A percentile compares a stretch with the other conserved stretches of the same genome.
Evolutionary conservation across 495 filamentous ascomycete species (phyloP).

Genomic region (Pseudomonodictys pantanalensis): DNA sequence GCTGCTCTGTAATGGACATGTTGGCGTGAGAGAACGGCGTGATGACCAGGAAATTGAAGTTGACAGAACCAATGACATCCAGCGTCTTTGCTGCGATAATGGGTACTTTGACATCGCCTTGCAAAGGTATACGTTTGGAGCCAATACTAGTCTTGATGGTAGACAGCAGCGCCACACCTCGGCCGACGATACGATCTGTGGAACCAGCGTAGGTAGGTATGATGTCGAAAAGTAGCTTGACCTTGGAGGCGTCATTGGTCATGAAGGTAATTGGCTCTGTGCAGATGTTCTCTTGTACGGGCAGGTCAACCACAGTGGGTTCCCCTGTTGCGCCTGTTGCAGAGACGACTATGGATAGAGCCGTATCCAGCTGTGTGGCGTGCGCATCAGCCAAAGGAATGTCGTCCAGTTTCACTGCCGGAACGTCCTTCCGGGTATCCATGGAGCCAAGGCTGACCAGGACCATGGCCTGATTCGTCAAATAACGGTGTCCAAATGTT

Average conservation of each 20-base stretch:
- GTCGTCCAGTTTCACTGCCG: constrained; percentile 82
- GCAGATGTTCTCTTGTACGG: constrained; percentile 87
- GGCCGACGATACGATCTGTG: constrained; percentile 81
- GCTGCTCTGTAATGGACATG: constrained; percentile 81
- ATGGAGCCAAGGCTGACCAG: constrained; percentile 90
- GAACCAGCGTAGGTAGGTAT: constrained; percentile 94
- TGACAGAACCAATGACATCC: constrained; percentile 88
- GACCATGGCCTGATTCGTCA: constrained; percentile 83
- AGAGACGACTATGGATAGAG: constrained; percentile 87
- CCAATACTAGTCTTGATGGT: constrained; percentile 80
- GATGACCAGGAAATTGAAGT: constrained; percentile 94
- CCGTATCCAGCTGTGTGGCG: constrained; percentile 88
- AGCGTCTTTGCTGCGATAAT: constrained; percentile 77
- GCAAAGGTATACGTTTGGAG: constrained; percentile 74
- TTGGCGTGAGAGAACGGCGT: constrained; percentile 92
- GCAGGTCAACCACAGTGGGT: constrained; percentile 83
- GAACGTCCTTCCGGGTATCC: constrained; percentile 78
- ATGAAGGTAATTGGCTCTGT: constrained; percentile 91
- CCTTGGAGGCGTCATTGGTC: constrained; percentile 70
- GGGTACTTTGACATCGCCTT: constrained; percentile 90
- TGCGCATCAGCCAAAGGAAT: constrained; percentile 86
- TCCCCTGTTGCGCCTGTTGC: constrained; percentile 83
- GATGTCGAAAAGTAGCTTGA: constrained; percentile 90
- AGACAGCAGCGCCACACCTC: constrained; percentile 84
- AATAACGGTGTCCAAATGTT: constrained; percentile 92